These are phyloP conservation scores for Xerocomus brunneocitrinus DNA, from an alignment of 768 basidiomycete species.

Conservation along the genomic window DNA sequence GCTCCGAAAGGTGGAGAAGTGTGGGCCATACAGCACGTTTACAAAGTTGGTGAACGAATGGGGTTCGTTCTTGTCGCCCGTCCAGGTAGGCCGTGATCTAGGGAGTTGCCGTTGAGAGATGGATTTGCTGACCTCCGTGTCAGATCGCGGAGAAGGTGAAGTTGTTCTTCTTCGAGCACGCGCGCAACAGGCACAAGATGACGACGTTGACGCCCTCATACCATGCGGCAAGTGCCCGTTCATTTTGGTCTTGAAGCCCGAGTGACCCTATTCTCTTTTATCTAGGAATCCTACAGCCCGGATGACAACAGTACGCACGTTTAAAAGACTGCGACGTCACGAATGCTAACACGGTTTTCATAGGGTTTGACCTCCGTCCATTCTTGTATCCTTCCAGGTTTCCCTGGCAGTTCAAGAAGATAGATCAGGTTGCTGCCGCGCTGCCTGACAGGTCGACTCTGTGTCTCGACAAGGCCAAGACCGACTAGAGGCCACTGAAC, in stretches of 20 bases:
- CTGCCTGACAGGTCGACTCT: slow-evolving; percentile 65
- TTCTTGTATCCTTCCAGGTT: slow-evolving; percentile 95
- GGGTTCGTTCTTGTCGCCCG: slow-evolving; percentile 80
- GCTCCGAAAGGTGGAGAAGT: slow-evolving; percentile 93
- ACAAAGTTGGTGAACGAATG: slow-evolving; percentile 93
- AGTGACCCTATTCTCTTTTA: neutral
- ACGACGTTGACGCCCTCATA: slow-evolving; percentile 92
- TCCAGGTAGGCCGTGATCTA: slow-evolving; percentile 51
- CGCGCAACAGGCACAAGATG: slow-evolving; percentile 98
- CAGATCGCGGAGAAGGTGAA: slow-evolving; percentile 96
- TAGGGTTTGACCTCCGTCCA: slow-evolving; percentile 92
- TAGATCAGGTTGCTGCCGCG: slow-evolving; percentile 76
- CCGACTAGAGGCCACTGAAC: slow-evolving; percentile 32
- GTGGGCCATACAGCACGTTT: slow-evolving; percentile 96
- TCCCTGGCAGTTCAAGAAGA: slow-evolving; percentile 95
- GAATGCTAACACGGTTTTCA: slow-evolving; percentile 1
- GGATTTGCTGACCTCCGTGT: neutral
- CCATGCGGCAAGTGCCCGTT: slow-evolving; percentile 66
- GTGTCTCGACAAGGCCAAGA: slow-evolving; percentile 42
- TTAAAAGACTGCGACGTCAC: neutral
- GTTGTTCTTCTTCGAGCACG: slow-evolving; percentile 94
- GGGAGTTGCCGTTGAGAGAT: neutral
- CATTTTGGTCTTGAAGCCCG: neutral
- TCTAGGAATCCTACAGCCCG: slow-evolving; percentile 90
- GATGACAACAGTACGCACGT: slow-evolving; percentile 82